A percentile compares a stretch with the other conserved stretches of the same genome.
Evolutionary conservation across 2,329 filamentous ascomycete species (phyloP).

Genomic region (Talaromyces sp.): DNA sequence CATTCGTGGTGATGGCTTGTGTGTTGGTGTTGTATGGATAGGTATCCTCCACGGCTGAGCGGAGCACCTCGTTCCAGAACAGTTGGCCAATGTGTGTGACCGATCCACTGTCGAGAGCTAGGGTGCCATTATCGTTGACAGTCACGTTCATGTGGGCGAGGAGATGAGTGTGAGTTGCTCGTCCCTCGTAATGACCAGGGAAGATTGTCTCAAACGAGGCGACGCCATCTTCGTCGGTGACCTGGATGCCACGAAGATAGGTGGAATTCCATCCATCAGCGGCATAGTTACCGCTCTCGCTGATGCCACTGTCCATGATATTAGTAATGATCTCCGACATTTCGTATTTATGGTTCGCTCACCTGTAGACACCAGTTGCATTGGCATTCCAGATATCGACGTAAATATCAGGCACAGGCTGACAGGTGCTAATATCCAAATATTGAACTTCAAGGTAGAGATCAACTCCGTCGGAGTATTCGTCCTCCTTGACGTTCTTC

Average conservation of each 20-base stretch:
- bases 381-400: slow-evolving; percentile 50
- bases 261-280: slow-evolving; percentile 36
- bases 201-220: slow-evolving; percentile 48
- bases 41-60: slow-evolving; percentile 42
- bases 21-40: slow-evolving; percentile 33
- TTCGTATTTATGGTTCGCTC: background rate
- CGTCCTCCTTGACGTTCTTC: slow-evolving; percentile 39
- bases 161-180: slow-evolving; percentile 51
- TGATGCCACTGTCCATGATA: slow-evolving; percentile 17
- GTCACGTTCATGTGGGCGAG: slow-evolving; percentile 41
- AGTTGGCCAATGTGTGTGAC: slow-evolving; percentile 51
- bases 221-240: slow-evolving; percentile 47
- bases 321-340: background rate
- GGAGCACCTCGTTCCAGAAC: slow-evolving; percentile 49
- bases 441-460: slow-evolving; percentile 46
- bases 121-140: slow-evolving; percentile 45
- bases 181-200: slow-evolving; percentile 47
- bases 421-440: slow-evolving; percentile 47
- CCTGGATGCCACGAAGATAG: slow-evolving; percentile 49
- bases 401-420: slow-evolving; percentile 36
- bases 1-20: slow-evolving; percentile 37
- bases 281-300: slow-evolving; percentile 4
- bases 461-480: slow-evolving; percentile 36
- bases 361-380: slow-evolving; percentile 44
- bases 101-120: slow-evolving; percentile 20